These are phyloP conservation scores for Daldinia bambusicola DNA, from an alignment of 495 filamentous ascomycete genomes.

Conservation along the genomic window DNA sequence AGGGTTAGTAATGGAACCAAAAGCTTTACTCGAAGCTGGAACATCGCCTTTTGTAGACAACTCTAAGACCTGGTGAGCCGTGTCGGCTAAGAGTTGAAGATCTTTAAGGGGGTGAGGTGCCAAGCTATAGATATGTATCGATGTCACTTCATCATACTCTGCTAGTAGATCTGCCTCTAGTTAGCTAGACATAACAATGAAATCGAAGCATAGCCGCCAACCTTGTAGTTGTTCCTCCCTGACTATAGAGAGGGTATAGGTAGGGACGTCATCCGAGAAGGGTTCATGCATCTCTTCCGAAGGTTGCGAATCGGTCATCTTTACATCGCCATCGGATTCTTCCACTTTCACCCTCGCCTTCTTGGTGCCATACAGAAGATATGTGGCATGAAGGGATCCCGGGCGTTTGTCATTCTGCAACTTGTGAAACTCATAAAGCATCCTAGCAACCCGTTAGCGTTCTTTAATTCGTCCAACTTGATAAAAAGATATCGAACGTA, in stretches of 20 bases:
- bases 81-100: conserved; percentile 77
- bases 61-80: conserved; percentile 68
- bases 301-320: conserved; percentile 71
- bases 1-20: conserved; percentile 50
- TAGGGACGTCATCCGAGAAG: conserved; percentile 54
- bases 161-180: conserved; percentile 67
- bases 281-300: conserved; percentile 35
- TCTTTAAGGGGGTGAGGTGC: conserved; percentile 77
- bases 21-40: conserved; percentile 32
- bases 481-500: conserved; percentile 38
- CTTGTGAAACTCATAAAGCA: conserved; percentile 89
- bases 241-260: conserved; percentile 73
- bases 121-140: conserved; percentile 89
- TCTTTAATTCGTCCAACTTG: conserved; percentile 4
- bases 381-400: conserved; percentile 83
- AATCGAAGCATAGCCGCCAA: conserved; percentile 48
- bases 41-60: conserved; percentile 37
- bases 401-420: conserved; percentile 82
- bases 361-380: conserved; percentile 77
- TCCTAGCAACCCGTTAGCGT: conserved; percentile 59
- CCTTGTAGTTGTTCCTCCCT: conserved; percentile 84
- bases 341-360: conserved; percentile 37
- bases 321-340: conserved; percentile 71
- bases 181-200: conserved; percentile 27
- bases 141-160: conserved; percentile 74